These are phyloP conservation scores for Cadophora malorum DNA, from an alignment of 2,329 filamentous ascomycete genomes.

Conservation along the genomic window DNA sequence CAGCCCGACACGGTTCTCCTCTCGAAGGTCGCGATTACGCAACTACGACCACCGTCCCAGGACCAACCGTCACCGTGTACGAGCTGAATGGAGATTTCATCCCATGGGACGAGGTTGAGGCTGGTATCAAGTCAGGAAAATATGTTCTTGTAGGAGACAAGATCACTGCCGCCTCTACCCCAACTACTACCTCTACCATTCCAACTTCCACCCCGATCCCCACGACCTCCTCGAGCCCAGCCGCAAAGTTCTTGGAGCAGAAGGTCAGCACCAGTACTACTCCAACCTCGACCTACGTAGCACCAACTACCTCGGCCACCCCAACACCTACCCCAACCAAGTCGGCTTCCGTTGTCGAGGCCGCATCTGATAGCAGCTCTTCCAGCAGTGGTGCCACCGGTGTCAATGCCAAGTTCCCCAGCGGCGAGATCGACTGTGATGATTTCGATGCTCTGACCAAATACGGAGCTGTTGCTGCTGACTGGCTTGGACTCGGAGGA, in stretches of 20 bases:
- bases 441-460: conserved; percentile 70
- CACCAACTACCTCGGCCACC: conserved; percentile 47
- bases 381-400: conserved; percentile 52
- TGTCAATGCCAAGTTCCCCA: conserved; percentile 73
- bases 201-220: conserved; percentile 32
- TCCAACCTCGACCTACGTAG: conserved; percentile 46
- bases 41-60: conserved; percentile 55
- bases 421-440: conserved; percentile 73
- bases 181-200: conserved; percentile 39
- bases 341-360: conserved; percentile 36
- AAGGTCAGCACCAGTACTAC: conserved; percentile 37
- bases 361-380: conserved; percentile 42
- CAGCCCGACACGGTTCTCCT: conserved; percentile 58
- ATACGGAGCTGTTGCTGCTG: conserved; percentile 77
- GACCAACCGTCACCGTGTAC: conserved; percentile 73
- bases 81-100: conserved; percentile 69
- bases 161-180: conserved; percentile 53
- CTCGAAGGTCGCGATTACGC: conserved; percentile 53
- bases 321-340: conserved; percentile 19
- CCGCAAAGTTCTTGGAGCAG: conserved; percentile 30
- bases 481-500: conserved; percentile 73
- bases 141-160: conserved; percentile 69
- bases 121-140: conserved; percentile 73
- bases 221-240: conserved; percentile 42
- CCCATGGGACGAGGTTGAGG: conserved; percentile 67